Conservation (phyloP, 495 filamentous ascomycete species). For the Hypoxylon rickii region DNA sequence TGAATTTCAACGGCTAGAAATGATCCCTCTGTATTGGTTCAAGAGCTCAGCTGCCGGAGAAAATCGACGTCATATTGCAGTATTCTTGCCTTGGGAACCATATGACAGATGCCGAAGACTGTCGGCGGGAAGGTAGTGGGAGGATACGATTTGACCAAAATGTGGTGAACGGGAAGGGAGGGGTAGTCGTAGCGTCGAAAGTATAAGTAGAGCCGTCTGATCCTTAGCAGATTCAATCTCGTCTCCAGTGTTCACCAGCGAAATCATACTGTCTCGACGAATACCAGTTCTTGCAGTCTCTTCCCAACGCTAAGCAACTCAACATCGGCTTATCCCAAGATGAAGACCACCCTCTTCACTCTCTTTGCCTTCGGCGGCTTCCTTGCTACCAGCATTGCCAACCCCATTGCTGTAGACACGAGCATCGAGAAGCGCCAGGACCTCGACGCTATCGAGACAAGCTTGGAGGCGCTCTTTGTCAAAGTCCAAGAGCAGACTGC, state of each 20-base stretch:
- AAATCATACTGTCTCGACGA: slow-evolving; percentile 8
- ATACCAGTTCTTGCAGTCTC: background rate
- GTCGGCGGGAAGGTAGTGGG: background rate
- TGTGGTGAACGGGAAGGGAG: background rate
- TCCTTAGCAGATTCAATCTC: background rate
- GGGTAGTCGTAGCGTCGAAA: background rate
- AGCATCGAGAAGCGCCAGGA: slow-evolving; percentile 40
- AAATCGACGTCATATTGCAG: background rate
- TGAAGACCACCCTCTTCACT: slow-evolving; percentile 44
- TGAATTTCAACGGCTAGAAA: slow-evolving; percentile 7
- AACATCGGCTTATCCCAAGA: slow-evolving; percentile 27
- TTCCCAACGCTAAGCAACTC: slow-evolving; percentile 1
- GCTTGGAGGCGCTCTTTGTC: slow-evolving; percentile 35
- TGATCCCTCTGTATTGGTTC: slow-evolving; percentile 13
- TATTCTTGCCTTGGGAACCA: background rate
- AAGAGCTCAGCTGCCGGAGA: no score
- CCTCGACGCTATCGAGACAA: slow-evolving; percentile 27
- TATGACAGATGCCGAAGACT: slow-evolving; percentile 3
- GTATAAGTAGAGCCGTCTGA: slow-evolving; percentile 33
- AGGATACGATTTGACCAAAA: background rate
- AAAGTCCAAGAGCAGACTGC: slow-evolving; percentile 41
- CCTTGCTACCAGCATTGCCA: slow-evolving; percentile 41
- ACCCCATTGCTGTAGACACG: slow-evolving; percentile 36
- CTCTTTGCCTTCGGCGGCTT: slow-evolving; percentile 42
- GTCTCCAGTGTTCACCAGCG: slow-evolving; percentile 20